A percentile compares a stretch with the other conserved stretches of the same genome.
These are phyloP conservation scores for Gossypium schwendimanii DNA, from an alignment of 441 rosid genomes.

Conservation along the genomic window DNA sequence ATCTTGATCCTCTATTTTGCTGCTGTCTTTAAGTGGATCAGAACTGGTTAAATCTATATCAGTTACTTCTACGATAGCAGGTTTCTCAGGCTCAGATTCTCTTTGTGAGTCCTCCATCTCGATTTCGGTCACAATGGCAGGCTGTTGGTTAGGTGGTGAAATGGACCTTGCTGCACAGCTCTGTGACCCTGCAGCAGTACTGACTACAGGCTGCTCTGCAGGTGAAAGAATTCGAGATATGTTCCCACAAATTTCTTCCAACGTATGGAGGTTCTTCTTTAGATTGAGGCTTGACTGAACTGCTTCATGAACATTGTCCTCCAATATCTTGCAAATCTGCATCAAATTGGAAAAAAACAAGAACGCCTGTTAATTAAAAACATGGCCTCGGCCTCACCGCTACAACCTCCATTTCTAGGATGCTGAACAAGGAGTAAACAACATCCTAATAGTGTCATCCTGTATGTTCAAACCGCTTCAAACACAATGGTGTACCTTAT, in stretches of 20 bases:
- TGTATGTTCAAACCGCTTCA: background rate
- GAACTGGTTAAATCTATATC: background rate
- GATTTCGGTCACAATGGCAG: background rate
- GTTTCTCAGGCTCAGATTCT: background rate
- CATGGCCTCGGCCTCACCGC: background rate
- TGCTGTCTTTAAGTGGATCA: constrained; percentile 1
- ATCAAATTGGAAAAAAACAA: background rate
- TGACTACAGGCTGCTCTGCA: background rate
- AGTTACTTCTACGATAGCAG: background rate
- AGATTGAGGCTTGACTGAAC: constrained; percentile 33
- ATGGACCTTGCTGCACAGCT: constrained; percentile 11
- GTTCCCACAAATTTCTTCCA: constrained; percentile 36
- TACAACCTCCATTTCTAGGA: background rate
- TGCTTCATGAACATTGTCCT: constrained; percentile 40
- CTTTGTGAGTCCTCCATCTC: constrained; percentile 1
- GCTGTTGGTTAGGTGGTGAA: constrained; percentile 15
- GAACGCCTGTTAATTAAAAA: background rate
- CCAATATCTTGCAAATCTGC: constrained; percentile 64
- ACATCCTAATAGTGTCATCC: background rate
- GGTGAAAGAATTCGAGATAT: constrained; percentile 37
- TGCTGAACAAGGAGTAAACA: background rate
- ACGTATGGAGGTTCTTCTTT: constrained; percentile 42
- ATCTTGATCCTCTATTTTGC: background rate
- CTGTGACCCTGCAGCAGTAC: constrained; percentile 14
- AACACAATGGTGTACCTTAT: constrained; percentile 39